Evolutionary conservation across 1,139 yeast genomes (phyloP).

Genomic region (Suhomyces atakaporum): DNA sequence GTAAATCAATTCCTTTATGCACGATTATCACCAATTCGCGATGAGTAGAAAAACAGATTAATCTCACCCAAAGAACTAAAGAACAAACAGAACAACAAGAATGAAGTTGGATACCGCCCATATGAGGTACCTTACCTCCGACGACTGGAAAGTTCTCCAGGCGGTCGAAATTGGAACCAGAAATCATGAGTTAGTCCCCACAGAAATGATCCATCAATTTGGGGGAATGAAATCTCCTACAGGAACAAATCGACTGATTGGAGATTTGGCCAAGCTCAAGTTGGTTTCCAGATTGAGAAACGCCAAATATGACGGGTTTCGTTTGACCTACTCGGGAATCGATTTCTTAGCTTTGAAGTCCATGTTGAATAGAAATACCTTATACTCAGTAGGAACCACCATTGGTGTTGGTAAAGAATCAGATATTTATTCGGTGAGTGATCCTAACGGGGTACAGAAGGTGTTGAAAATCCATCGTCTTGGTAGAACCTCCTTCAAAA

Average conservation of each 20-base stretch:
- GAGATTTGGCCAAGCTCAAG: constrained; percentile 84
- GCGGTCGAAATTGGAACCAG: constrained; percentile 91
- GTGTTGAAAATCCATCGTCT: constrained; percentile 89
- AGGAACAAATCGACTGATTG: constrained; percentile 75
- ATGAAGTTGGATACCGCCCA: constrained; percentile 93
- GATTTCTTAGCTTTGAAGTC: constrained; percentile 89
- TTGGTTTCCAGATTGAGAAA: constrained; percentile 77
- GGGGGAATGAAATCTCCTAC: constrained; percentile 78
- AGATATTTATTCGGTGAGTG: constrained; percentile 87
- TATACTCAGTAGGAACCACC: constrained; percentile 80
- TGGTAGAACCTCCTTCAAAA: constrained; percentile 90
- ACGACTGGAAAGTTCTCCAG: constrained; percentile 85
- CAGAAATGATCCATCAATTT: constrained; percentile 74
- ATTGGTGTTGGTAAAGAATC: constrained; percentile 98
- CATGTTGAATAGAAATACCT: constrained; percentile 68
- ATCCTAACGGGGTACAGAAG: constrained; percentile 59
- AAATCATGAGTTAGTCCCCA: constrained; percentile 94
- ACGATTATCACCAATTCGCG: no score
- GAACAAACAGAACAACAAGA: constrained; percentile 27
- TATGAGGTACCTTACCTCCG: constrained; percentile 88
- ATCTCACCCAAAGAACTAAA: neutral
- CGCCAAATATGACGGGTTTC: constrained; percentile 89
- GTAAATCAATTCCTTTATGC: no score
- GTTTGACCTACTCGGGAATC: constrained; percentile 83
- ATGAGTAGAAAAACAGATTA: constrained; percentile 12